Conservation (phyloP, 129 eudicot genomes). For the Flaveria sonorensis region DNA sequence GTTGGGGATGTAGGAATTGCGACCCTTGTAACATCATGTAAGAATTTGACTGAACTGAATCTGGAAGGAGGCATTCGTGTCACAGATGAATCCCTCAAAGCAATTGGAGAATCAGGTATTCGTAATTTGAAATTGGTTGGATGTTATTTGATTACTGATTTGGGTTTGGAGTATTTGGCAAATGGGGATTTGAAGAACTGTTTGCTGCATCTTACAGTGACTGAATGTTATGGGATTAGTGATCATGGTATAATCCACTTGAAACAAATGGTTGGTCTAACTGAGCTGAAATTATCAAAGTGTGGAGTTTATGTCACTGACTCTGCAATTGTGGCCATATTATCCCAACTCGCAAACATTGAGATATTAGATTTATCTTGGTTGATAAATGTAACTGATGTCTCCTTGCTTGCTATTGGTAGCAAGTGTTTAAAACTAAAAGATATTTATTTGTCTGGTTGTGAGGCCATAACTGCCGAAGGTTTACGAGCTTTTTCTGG, state of each 20-base stretch:
- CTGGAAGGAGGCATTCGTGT: slow-evolving; percentile 9
- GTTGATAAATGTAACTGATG: slow-evolving; percentile 22
- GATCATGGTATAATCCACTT: slow-evolving; percentile 15
- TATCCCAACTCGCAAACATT: slow-evolving; percentile 3
- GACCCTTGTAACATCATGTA: slow-evolving; percentile 8
- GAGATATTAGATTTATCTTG: slow-evolving; percentile 20
- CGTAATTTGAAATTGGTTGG: background rate
- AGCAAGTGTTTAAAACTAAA: background rate
- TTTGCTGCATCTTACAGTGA: background rate
- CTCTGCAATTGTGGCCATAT: background rate
- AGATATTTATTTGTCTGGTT: slow-evolving; percentile 15
- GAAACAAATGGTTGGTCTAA: slow-evolving; percentile 17
- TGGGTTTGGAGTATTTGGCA: slow-evolving; percentile 24
- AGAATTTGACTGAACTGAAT: background rate
- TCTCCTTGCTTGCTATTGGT: background rate
- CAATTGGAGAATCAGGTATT: slow-evolving; percentile 18
- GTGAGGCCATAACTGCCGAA: slow-evolving; percentile 9
- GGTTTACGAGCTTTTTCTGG: slow-evolving; percentile 15
- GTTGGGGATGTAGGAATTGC: slow-evolving; percentile 25
- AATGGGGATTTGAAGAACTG: background rate
- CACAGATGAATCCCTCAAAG: slow-evolving; percentile 23
- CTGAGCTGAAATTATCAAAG: slow-evolving; percentile 6
- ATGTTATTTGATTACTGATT: slow-evolving; percentile 17
- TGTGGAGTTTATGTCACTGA: slow-evolving; percentile 23
- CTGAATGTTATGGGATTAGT: slow-evolving; percentile 10